Evolutionary conservation across 495 filamentous ascomycete species (phyloP), one percentile per base, ranked within the genome.

Genomic region (Jackrogersella minutella): DNA sequence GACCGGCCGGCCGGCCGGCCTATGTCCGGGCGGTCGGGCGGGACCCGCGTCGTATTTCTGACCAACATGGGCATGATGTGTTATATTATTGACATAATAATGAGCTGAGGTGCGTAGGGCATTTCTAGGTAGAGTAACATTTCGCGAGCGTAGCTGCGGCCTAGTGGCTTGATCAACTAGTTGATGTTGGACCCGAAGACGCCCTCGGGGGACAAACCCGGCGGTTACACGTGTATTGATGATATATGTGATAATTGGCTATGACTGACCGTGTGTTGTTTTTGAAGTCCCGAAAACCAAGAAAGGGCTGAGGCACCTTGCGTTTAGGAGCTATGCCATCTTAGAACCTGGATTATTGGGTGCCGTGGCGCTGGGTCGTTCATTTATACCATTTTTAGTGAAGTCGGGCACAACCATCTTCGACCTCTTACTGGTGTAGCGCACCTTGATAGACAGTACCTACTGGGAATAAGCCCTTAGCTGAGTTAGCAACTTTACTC

Each of bases 281-380:
- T 52, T 47, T 57, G 19, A 58, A 11, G 43, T 58, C 41, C 51
- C 66, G 50, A 40, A n/a, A 59, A 53, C 41, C 41, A 43, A 58
- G 40, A 7, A 44, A 14, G 17, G 22, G 16, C 22, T 16, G 41
- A 43, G 26, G 43, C 26, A 17, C 36, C 16, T 60, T 53, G 26
- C 22, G 34, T 47, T 51, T 57, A 22, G 40, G 51, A 34, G 51
- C 37, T 16, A 54, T 52, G 37, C 11, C 49, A 46, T 52, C 51
- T 60, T 17, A n/a, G 36, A 13, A n/a, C 34, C 36, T 16, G 8
- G 21, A 24, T 33, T 37, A 64, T 69, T 64, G 60, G 55, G 61
- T 69, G 24, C 61, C 61, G 57, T 36, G 21, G 61, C n/a, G 33
- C 26, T 58, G 66, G 66, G 66, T 58, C 60, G 50, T 33, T 30